phyloP scores from a whole-genome alignment of 768 basidiomycete genomes.

The Trametes cubensis region DNA sequence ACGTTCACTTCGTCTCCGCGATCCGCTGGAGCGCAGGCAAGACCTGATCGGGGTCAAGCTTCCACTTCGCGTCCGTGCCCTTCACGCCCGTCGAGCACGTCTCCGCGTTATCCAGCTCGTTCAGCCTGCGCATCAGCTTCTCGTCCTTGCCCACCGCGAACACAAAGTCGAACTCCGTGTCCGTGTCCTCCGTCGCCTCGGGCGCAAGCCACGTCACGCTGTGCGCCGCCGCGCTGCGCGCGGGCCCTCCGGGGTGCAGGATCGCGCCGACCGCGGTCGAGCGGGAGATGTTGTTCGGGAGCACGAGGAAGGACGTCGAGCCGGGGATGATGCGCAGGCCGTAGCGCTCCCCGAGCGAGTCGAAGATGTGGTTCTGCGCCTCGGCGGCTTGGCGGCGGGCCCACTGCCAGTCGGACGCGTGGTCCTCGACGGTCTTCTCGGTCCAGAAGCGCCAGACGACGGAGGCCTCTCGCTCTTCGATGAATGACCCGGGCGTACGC shows the following conservation, averaged over 20 bases:
- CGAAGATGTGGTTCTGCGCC: slow-evolving; percentile 91
- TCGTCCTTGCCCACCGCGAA: slow-evolving; percentile 76
- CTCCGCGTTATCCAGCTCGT: slow-evolving; percentile 72
- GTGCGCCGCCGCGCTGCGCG: slow-evolving; percentile 40
- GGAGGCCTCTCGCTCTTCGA: slow-evolving; percentile 82
- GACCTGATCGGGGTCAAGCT: slow-evolving; percentile 43
- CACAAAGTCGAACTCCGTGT: slow-evolving; percentile 56
- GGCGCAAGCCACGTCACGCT: slow-evolving; percentile 47
- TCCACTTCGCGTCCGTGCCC: slow-evolving; percentile 85
- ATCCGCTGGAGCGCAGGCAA: slow-evolving; percentile 39
- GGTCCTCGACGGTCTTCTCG: slow-evolving; percentile 37
- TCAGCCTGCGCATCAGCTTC: slow-evolving; percentile 73
- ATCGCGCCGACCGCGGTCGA: slow-evolving; percentile 85
- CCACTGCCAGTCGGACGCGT: slow-evolving; percentile 68
- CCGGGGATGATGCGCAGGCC: slow-evolving; percentile 84
- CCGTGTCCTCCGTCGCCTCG: slow-evolving; percentile 38
- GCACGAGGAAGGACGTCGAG: slow-evolving; percentile 75
- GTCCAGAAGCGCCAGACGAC: slow-evolving; percentile 88
- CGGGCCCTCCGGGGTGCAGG: slow-evolving; percentile 62
- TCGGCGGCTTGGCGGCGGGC: slow-evolving; percentile 85
- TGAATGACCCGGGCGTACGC: slow-evolving; percentile 82
- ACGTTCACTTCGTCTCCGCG: slow-evolving; percentile 30
- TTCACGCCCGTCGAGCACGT: slow-evolving; percentile 72
- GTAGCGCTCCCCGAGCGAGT: slow-evolving; percentile 82
- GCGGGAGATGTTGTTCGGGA: slow-evolving; percentile 82